phyloP scores from a whole-genome alignment of 164 flowering plant species.

The Vitis riparia region DNA sequence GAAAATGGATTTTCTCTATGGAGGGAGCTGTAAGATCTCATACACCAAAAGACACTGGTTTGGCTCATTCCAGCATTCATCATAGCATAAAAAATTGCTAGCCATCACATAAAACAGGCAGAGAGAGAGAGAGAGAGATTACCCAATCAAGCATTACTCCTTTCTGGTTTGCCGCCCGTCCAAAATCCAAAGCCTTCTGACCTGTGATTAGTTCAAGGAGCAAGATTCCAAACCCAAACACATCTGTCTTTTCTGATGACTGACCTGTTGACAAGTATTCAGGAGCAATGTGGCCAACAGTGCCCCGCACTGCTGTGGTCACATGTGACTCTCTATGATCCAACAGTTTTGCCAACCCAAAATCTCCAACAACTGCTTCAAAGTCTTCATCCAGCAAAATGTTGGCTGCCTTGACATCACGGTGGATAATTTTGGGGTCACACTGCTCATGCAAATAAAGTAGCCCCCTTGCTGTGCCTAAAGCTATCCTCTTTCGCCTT shows the following conservation, averaged over 20 bases:
- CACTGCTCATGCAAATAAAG: slow-evolving; percentile 83
- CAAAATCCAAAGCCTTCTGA: slow-evolving; percentile 81
- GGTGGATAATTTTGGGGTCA: slow-evolving; percentile 87
- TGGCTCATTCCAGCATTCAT: no score
- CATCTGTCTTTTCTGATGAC: slow-evolving; percentile 88
- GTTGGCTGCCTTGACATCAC: slow-evolving; percentile 92
- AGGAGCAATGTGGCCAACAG: slow-evolving; percentile 92
- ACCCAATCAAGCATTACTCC: slow-evolving; percentile 51
- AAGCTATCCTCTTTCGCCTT: slow-evolving; percentile 67
- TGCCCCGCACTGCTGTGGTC: slow-evolving; percentile 87
- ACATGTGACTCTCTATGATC: slow-evolving; percentile 87
- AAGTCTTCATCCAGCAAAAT: slow-evolving; percentile 81
- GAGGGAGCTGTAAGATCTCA: no score
- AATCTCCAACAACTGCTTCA: slow-evolving; percentile 91
- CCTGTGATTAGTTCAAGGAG: slow-evolving; percentile 86
- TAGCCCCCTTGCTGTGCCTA: slow-evolving; percentile 84
- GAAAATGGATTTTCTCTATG: background rate
- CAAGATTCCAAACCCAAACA: slow-evolving; percentile 82
- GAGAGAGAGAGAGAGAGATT: slow-evolving; percentile 8
- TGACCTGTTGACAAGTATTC: slow-evolving; percentile 87
- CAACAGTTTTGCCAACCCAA: slow-evolving; percentile 86
- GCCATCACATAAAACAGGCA: no score
- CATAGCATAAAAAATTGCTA: no score
- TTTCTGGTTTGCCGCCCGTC: slow-evolving; percentile 53
- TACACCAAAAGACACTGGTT: no score